Evolutionary conservation across 345 rosid genomes (phyloP).

Genomic region (Citrus trifoliata): DNA sequence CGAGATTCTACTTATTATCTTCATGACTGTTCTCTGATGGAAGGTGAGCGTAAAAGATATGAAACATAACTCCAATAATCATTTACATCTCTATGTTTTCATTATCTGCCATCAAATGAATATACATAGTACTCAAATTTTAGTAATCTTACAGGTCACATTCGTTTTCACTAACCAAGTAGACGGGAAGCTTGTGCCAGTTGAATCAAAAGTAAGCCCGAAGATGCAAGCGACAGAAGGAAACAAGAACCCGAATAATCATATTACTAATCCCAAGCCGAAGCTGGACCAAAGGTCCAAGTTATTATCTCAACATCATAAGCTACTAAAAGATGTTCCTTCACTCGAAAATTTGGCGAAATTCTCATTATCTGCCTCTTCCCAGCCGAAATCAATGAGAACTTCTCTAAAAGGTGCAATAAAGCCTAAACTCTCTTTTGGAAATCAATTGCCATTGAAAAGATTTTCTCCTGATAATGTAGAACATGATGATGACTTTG

Average conservation of each 20-base stretch:
- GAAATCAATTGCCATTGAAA: conserved; percentile 38
- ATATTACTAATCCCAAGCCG: conserved; percentile 17
- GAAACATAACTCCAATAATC: neutral
- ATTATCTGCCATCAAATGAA: neutral
- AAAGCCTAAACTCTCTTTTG: conserved; percentile 16
- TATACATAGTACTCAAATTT: neutral
- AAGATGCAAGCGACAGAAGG: conserved; percentile 29
- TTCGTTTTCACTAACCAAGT: conserved; percentile 91
- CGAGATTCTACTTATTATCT: neutral
- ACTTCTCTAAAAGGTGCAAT: conserved; percentile 23
- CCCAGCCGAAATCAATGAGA: conserved; percentile 32
- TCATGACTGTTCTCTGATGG: neutral
- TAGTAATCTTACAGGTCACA: conserved; percentile 54
- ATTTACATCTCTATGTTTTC: neutral
- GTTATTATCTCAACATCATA: conserved; percentile 34
- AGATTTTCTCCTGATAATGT: conserved; percentile 31
- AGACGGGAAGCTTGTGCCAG: conserved; percentile 86
- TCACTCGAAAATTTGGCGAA: conserved; percentile 14
- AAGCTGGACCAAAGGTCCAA: conserved; percentile 26
- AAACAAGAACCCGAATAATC: conserved; percentile 1
- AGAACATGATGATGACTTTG: conserved; percentile 49
- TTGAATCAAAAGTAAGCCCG: conserved; percentile 50
- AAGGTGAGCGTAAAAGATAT: too few species aligned
- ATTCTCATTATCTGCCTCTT: conserved; percentile 24
- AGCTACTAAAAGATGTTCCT: conserved; percentile 30